Evolutionary conservation across 2,329 filamentous ascomycete species (phyloP), one percentile per base, ranked within the genome.

Genomic region (Fusarium protoensiforme): DNA sequence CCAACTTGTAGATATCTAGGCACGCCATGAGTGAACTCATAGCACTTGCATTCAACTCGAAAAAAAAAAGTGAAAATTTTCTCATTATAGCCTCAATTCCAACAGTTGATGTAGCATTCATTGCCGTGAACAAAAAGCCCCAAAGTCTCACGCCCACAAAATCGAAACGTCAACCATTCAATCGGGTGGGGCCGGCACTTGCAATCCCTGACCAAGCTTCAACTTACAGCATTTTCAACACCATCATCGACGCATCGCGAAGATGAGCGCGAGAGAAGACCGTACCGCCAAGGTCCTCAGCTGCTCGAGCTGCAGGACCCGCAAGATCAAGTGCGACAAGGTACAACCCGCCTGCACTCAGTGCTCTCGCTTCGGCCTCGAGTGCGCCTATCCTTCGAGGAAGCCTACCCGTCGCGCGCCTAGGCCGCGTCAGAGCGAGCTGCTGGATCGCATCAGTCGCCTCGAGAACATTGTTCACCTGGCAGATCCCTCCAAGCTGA

Each of bases 241-340:
- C 14, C 59, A 36, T 43, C 36, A 41, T 54, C 38, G 51, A 22
- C 48, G 27, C 33, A 36, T 38, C 62, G 18, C 51, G 38, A 24
- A 24, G 24, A 24, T 78, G 77, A 77, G 67, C 53, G 38, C 67
- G 11, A 65, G 60, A 29, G 68, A 72, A 61, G 69, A 62, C 41
- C 67, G 59, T n/a, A 67, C 68, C 1, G 67, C 71, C 51, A 83
- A 84, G 67, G 81, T 83, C n/a, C 78, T 87, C 54, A 86, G 84
- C 39, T 93, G 91, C 77, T 84, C 89, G 7, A 84, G 86, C n/a
- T 93, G 91, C 75, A 89, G 91, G 67, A 87, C 89, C 69, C 87
- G 89, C 69, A 92, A 92, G 77, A 83, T 91, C 51, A 90, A 88
- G 73, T 92, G 90, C 80, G 85, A 90, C 76, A 86, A 88, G 71